Percentiles rank a stretch among this genome's conserved stretches.
Conservation (phyloP, 495 filamentous ascomycete genomes). For the Penicillium canariense region DNA sequence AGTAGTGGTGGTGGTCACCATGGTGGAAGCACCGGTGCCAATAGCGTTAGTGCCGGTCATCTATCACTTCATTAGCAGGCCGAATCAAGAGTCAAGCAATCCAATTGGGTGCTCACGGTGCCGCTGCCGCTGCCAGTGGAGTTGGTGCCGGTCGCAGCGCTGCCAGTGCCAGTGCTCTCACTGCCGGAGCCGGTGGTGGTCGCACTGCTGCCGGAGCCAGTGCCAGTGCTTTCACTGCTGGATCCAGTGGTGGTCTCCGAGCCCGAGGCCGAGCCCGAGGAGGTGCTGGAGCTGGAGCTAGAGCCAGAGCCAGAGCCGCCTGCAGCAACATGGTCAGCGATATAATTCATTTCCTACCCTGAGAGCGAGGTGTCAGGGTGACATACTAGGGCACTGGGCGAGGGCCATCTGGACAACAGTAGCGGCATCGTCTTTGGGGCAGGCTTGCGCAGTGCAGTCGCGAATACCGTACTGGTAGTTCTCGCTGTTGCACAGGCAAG, state of each 20-base stretch:
- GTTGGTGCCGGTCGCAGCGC: constrained; percentile 4
- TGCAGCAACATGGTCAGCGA: constrained; percentile 3
- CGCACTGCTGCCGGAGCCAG: background rate
- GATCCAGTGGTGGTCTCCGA: constrained; percentile 5
- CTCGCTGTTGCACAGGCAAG: constrained; percentile 67
- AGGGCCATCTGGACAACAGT: constrained; percentile 38
- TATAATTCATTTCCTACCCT: background rate
- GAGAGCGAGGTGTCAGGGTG: background rate
- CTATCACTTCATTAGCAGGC: background rate
- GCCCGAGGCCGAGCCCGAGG: constrained; percentile 16
- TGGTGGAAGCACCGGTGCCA: constrained; percentile 1
- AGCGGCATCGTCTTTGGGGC: constrained; percentile 46
- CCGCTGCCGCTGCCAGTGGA: constrained; percentile 11
- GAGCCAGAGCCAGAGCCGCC: constrained; percentile 16
- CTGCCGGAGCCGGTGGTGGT: constrained; percentile 5
- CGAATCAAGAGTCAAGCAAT: background rate
- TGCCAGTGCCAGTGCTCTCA: constrained; percentile 14
- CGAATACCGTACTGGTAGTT: constrained; percentile 74
- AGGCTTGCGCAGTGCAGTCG: constrained; percentile 72
- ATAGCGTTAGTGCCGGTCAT: constrained; percentile 4
- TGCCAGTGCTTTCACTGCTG: constrained; percentile 10
- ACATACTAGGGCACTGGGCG: constrained; percentile 32
- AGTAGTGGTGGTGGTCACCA: constrained; percentile 14
- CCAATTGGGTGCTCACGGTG: background rate
- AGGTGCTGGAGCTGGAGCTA: constrained; percentile 17